Evolutionary conservation across 2,329 filamentous ascomycete genomes (phyloP), one percentile per base, ranked within the genome.

Genomic region (Cladorrhinum sp.): DNA sequence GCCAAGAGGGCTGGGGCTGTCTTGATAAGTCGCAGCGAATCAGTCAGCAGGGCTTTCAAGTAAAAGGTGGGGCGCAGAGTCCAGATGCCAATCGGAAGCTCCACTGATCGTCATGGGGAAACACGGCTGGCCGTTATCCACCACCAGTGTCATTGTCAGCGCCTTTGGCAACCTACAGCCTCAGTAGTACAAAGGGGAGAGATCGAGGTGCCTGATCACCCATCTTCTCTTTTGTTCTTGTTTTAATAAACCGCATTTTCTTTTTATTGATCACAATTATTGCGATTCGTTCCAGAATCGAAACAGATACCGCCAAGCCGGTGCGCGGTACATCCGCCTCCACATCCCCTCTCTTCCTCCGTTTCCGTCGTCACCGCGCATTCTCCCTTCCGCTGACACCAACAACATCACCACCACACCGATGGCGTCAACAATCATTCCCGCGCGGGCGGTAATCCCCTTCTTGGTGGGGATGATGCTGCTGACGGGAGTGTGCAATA

Each of bases 391-490:
- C n/a, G n/a, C n/a, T n/a, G n/a, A 39, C 52, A 16, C 1, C 12
- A 16, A 23, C 23, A 28, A 48, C 23, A n/a, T 9, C 33, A 28
- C 9, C 42, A 8, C 57, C 14, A 30, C n/a, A n/a, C 42, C 56
- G 1, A 69, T 69, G 67, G 62, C 66, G 58, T 58, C 52, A 20
- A 39, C 66, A 20, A 73, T 66, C 57, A 96, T 96, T 90, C 83
- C 89, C 68, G 81, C 84, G 67, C 86, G 85, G 73, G 84, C 85
- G 39, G 73, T 92, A 59, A 85, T 98, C 62, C 92, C 92, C 39
- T 84, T 97, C 72, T 82, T 98, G 65, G 92, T 98, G 75, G 89
- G 83, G 69, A 96, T 97, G 91, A 98, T 98, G 94, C 82, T 98
- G 72, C 78, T 96, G 73, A 97, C 94, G 23, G 94, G 94, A 65